Evolutionary conservation across 2,329 filamentous ascomycete species (phyloP), one percentile per base, ranked within the genome.

Genomic region (Aphanocladium album): DNA sequence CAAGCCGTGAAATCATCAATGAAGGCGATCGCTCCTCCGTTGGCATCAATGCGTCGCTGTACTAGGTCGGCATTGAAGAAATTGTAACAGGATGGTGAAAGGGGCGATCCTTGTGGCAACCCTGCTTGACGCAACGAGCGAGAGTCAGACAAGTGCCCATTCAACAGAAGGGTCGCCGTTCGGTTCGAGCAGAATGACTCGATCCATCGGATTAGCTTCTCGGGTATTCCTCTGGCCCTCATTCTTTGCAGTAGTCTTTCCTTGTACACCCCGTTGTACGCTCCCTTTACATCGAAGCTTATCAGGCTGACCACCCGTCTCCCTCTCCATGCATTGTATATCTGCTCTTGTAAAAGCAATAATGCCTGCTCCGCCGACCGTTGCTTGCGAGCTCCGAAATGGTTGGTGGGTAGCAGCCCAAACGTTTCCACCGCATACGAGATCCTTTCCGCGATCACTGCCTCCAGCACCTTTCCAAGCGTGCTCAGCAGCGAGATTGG

Each of bases 251-350:
- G 23, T 7, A 68, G 60, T 64, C 70, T 60, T 47, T 73, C 68
- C 60, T 73, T 74, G 27, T 63, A 73, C 16, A 77, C 72, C 17
- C 74, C 67, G 52, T 77, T 77, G 60, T 74, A 77, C 55, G 72
- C 74, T 21, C 73, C 73, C 62, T 77, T 76, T 2, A 77, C 66
- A 64, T 77, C 70, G 54, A 77, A 77, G 58, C 69, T 73, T 51
- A 74, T 64, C 11, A 76, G 64, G 54, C 70, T 73, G 5, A 75
- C 62, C 8, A 72, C 68, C 62, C 45, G 46, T 17, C 57, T 50
- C n/a, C 46, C 56, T 43, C 63, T 60, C 61, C 33, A 62, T 17
- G 58, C 61, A n/a, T 23, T 37, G n/a, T 49, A 63, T 16, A 63
- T 60, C 45, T 62, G 49, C 23, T 60, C 57, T 39, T 60, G 41